A percentile compares a stretch with the other conserved stretches of the same genome.
These are phyloP conservation scores for Tetrahymena elliotti DNA, from an alignment of 73 alveolate genomes.

Conservation along the genomic window DNA sequence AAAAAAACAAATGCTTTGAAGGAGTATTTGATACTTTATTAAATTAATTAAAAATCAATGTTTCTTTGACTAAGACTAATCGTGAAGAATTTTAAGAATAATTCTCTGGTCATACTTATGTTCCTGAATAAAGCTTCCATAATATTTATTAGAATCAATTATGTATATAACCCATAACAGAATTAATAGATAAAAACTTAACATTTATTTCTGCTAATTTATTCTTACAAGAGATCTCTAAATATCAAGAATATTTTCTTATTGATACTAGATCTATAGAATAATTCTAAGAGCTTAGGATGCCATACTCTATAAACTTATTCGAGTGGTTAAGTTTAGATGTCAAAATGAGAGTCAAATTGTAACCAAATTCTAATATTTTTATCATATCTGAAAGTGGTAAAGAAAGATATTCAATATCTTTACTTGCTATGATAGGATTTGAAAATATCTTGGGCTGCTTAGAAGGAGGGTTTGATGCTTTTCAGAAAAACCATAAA, in stretches of 20 bases:
- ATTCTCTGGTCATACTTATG: background rate
- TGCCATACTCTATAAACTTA: background rate
- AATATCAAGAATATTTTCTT: background rate
- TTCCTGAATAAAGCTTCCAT: background rate
- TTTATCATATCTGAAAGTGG: conserved; percentile 37
- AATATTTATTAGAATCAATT: background rate
- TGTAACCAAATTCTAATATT: conserved; percentile 16
- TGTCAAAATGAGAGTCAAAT: background rate
- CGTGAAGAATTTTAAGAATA: background rate
- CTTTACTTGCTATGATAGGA: conserved; percentile 34
- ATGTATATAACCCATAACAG: background rate
- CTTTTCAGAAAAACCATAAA: conserved; percentile 6
- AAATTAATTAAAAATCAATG: conserved; percentile 5
- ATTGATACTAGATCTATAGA: background rate
- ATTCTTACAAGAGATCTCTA: background rate
- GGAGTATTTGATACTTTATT: conserved; percentile 6
- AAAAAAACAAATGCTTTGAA: background rate
- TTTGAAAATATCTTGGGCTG: conserved; percentile 39
- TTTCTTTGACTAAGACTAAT: background rate
- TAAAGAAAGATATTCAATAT: conserved; percentile 21
- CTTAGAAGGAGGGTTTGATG: conserved; percentile 38
- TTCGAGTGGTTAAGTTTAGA: background rate
- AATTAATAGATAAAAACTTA: background rate
- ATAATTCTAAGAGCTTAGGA: background rate
- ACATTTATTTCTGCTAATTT: background rate